Conservation (phyloP, 2,329 filamentous ascomycete species). For the Colletotrichum truncatum region DNA sequence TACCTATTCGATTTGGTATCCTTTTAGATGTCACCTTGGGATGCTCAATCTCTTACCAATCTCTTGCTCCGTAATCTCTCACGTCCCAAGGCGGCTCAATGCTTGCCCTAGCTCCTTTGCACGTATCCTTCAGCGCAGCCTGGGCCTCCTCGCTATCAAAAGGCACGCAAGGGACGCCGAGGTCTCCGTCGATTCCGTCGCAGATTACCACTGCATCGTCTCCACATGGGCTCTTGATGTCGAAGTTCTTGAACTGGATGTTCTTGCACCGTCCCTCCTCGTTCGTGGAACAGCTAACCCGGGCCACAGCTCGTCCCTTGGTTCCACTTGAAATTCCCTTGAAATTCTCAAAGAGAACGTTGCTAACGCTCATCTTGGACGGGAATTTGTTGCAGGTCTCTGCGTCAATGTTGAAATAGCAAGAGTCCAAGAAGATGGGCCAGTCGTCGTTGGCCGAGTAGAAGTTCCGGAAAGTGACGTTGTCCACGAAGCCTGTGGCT, state of each 20-base stretch:
- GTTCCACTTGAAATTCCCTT: slow-evolving; percentile 65
- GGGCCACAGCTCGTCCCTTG: slow-evolving; percentile 61
- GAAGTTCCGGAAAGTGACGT: slow-evolving; percentile 70
- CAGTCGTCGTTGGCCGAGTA: slow-evolving; percentile 67
- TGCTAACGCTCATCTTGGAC: slow-evolving; percentile 65
- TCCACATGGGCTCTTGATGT: slow-evolving; percentile 59
- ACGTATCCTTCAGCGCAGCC: slow-evolving; percentile 41
- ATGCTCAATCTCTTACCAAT: not conserved
- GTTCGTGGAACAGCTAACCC: slow-evolving; percentile 62
- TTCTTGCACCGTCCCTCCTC: slow-evolving; percentile 62
- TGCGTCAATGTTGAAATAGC: slow-evolving; percentile 65
- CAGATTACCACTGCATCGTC: slow-evolving; percentile 57
- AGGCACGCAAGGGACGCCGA: slow-evolving; percentile 44
- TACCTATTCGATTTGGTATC: too few relatives aligned
- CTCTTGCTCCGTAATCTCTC: not conserved
- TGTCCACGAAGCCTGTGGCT: slow-evolving; percentile 68
- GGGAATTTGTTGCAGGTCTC: slow-evolving; percentile 62
- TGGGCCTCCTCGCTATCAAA: slow-evolving; percentile 42
- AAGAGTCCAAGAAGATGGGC: slow-evolving; percentile 66
- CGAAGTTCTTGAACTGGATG: slow-evolving; percentile 63
- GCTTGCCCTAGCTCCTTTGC: slow-evolving; percentile 38
- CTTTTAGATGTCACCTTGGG: too few relatives aligned
- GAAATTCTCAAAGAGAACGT: slow-evolving; percentile 68
- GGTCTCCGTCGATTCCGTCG: slow-evolving; percentile 52
- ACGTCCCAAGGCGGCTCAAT: slow-evolving; percentile 24